Evolutionary conservation across 2,329 filamentous ascomycete species (phyloP), one percentile per base, ranked within the genome.

Genomic region (Alternaria sp.): DNA sequence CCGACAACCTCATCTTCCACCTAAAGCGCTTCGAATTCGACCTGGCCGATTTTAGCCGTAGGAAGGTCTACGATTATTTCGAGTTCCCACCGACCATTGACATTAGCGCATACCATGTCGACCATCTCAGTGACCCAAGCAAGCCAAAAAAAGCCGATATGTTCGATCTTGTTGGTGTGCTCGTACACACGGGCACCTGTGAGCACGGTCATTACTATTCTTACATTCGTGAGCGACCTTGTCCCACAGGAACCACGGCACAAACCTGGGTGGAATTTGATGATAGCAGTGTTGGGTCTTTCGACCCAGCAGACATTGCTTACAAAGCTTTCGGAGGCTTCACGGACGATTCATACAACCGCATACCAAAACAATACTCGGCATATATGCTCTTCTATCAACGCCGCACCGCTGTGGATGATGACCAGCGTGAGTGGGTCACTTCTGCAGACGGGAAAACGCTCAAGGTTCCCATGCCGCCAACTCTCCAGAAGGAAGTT

Each of bases 331-430:
- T 93, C 62, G 83, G 83, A 28, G 83, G 83, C 1, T 81, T 66
- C 19, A 73, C 62, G 13, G 78, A 78, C 6, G 77, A 79, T 4
- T 61, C 66, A 11, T 76, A 73, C 43, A 72, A 66, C 23, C 69
- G 72, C 7, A 67, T 71, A 32, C 71, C 69, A 55, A 80, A 80
- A 59, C 68, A 72, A 44, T 79, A 73, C 58, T 98, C 93, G 77
- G 96, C 95, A 12, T 99, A 99, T 79, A 98, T 99, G 92, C 86
- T 99, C 9, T 98, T 99, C 79, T 99, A 99, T 78, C 92, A 97
- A 78, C 89, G 96, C 52, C 87, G 89, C 4, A 90, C 90, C 0
- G 87, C 88, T 5, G 84, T 94, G 59, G 82, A 84, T 9, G 63
- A 73, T 11, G 76, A 79, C 30, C 70, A 74, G 36, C 51, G 57